Base-by-base conservation (phyloP, 805 yeast genomes). In the Lachancea thermotolerans region DNA sequence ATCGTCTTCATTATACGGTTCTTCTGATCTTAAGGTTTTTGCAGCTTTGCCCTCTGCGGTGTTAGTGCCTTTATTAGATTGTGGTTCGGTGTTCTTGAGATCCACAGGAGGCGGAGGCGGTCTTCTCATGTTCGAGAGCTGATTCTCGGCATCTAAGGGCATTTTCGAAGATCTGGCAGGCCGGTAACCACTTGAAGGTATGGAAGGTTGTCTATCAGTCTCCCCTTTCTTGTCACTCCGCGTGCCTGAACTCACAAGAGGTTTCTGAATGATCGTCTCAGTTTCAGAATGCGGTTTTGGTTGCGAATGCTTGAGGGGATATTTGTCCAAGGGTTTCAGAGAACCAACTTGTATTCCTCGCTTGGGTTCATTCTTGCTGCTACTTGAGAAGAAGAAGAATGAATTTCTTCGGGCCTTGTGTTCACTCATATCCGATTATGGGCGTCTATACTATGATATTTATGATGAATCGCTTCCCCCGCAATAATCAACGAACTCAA, bases 361-460 rank as follows among this genome's bases (percentile, higher is more conserved):
- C 18, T 42, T 41, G 12, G 21, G 28, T n/a, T 28, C 37, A 33
- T 32, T 37, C 21, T 42, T 44, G 40, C 35, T 37, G 16, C 42
- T 31, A 25, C 45, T 46, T 28, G 47, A 47, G 32, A 47, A 42
- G 37, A 43, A 44, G 41, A 48, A 44, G 37, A 48, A 48, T 25
- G 50, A 48, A 37, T 43, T 45, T 21, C 50, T 45, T 32, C 41
- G 44, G 30, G 40, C 35, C 35, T 41, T 47, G 18, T 45, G 35
- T 15, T 38, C 46, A 15, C 33, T 27, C 46, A 43, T 43, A 14
- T 10, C 17, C 16, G 16, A 16, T 11, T 12, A 4, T 14, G n/a
- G 6, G 37, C 17, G 12, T 17, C 18, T 16, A 16, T 15, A 14
- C n/a, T 6, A 6, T 14, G 12, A 35, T 17, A 10, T n/a, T 8